A percentile compares a stretch with the other conserved stretches of the same genome.
phyloP scores from a whole-genome alignment of 331 rosid genomes.

The Malus hybrid region DNA sequence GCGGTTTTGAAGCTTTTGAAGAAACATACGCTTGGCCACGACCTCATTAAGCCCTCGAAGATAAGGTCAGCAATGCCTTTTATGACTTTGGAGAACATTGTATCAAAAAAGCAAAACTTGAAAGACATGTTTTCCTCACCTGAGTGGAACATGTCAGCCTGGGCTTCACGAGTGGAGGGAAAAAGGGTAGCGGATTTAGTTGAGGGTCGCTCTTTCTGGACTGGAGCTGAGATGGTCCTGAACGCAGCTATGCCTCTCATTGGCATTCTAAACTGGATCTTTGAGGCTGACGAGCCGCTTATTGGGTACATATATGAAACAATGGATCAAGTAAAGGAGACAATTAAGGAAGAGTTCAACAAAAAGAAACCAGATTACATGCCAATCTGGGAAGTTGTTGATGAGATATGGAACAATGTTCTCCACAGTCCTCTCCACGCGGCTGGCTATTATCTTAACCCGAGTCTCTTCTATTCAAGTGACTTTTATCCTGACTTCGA shows the following conservation, averaged over 20 bases:
- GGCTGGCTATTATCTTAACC: constrained; percentile 20
- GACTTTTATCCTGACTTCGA: constrained; percentile 16
- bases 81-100: constrained; percentile 17
- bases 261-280: constrained; percentile 3
- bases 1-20: constrained; percentile 7
- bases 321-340: constrained; percentile 29
- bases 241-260: constrained; percentile 16
- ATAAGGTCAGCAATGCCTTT: constrained; percentile 13
- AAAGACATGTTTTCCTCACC: constrained; percentile 15
- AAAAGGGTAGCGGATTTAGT: constrained; percentile 11
- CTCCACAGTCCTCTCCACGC: constrained; percentile 26
- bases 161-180: constrained; percentile 13
- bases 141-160: constrained; percentile 7
- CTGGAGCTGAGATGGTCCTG: constrained; percentile 6
- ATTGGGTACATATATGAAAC: constrained; percentile 27
- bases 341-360: constrained; percentile 12
- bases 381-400: constrained; percentile 12
- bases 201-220: constrained; percentile 16
- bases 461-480: constrained; percentile 15
- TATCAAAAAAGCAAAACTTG: neutral
- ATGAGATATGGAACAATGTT: constrained; percentile 15
- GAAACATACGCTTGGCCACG: constrained; percentile 12
- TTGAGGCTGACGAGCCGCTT: constrained; percentile 11
- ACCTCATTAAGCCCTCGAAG: constrained; percentile 16
- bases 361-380: constrained; percentile 7